Evolutionary conservation across 2,329 filamentous ascomycete genomes (phyloP).

Genomic region (Diaporthe amygdali): DNA sequence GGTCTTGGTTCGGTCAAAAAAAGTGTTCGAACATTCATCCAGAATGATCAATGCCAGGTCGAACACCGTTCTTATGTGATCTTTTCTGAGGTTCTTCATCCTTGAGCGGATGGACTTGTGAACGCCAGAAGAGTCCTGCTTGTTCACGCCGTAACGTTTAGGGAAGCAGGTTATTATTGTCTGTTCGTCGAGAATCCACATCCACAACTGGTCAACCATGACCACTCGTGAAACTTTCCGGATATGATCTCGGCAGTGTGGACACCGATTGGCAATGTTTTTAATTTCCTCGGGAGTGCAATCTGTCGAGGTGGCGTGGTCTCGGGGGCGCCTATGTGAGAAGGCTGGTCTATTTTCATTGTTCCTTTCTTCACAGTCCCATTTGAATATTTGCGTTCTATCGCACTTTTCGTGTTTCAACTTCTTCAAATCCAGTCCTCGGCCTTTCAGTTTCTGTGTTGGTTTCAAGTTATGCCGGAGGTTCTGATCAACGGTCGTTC

Average conservation of each 20-base stretch:
- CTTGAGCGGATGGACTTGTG: conserved; percentile 27
- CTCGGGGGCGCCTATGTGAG: neutral
- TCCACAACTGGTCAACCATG: conserved; percentile 27
- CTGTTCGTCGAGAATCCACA: conserved; percentile 25
- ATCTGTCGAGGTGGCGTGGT: too few relatives aligned
- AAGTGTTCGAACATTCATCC: conserved; percentile 26
- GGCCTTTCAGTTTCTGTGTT: accelerated
- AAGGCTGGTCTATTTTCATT: neutral
- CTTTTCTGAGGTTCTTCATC: conserved; percentile 16
- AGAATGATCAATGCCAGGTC: conserved; percentile 31
- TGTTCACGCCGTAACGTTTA: conserved; percentile 4
- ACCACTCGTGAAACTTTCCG: neutral
- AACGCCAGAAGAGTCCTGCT: conserved; percentile 26
- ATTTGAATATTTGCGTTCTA: neutral
- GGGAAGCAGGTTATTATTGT: conserved; percentile 25
- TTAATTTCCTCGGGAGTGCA: neutral
- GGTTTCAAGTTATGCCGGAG: conserved; percentile 8
- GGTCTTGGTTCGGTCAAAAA: conserved; percentile 28
- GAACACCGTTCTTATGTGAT: conserved; percentile 27
- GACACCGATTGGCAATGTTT: neutral
- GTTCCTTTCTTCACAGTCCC: neutral
- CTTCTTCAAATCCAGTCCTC: neutral
- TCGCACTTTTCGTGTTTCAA: neutral
- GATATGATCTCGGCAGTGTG: conserved; percentile 12
- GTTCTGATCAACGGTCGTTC: conserved; percentile 28